phyloP scores from a whole-genome alignment of 1,139 yeast genomes.

The Zygotorulaspora mrakii region DNA sequence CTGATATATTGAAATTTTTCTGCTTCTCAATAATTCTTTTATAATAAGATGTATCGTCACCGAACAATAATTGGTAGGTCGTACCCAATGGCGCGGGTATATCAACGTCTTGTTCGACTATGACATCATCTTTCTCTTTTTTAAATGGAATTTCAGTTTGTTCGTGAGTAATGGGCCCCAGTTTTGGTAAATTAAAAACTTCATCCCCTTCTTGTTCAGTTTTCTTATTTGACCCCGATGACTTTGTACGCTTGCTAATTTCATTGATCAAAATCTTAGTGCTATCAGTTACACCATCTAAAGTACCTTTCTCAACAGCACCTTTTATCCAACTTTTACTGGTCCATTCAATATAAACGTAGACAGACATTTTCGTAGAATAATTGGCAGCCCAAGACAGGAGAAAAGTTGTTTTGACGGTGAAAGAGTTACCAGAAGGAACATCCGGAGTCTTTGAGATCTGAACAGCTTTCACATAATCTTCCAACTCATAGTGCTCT shows the following conservation, averaged over 20 bases:
- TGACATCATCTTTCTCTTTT: slow-evolving; percentile 56
- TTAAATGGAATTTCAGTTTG: slow-evolving; percentile 51
- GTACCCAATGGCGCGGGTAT: slow-evolving; percentile 75
- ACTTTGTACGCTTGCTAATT: slow-evolving; percentile 36
- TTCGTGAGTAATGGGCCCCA: slow-evolving; percentile 57
- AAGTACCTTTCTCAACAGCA: slow-evolving; percentile 59
- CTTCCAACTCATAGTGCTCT: slow-evolving; percentile 56
- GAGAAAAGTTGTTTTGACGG: slow-evolving; percentile 58
- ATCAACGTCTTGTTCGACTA: slow-evolving; percentile 55
- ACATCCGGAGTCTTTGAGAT: slow-evolving; percentile 86
- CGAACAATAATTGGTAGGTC: slow-evolving; percentile 65
- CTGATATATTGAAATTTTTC: slow-evolving; percentile 65
- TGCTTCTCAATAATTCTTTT: slow-evolving; percentile 57
- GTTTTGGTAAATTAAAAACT: slow-evolving; percentile 36
- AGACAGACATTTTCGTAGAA: slow-evolving; percentile 60
- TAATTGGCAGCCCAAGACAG: slow-evolving; percentile 73
- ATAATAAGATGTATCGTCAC: slow-evolving; percentile 61
- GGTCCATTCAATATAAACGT: slow-evolving; percentile 77
- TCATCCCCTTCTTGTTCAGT: slow-evolving; percentile 25
- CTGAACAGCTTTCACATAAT: slow-evolving; percentile 58
- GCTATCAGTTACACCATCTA: slow-evolving; percentile 60
- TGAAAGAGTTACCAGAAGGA: slow-evolving; percentile 83
- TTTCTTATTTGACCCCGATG: slow-evolving; percentile 11
- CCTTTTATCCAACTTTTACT: slow-evolving; percentile 46
- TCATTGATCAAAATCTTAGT: slow-evolving; percentile 47